These are phyloP conservation scores for Naganishia sp. DNA, from an alignment of 1,284 basidiomycete species.

Conservation along the genomic window DNA sequence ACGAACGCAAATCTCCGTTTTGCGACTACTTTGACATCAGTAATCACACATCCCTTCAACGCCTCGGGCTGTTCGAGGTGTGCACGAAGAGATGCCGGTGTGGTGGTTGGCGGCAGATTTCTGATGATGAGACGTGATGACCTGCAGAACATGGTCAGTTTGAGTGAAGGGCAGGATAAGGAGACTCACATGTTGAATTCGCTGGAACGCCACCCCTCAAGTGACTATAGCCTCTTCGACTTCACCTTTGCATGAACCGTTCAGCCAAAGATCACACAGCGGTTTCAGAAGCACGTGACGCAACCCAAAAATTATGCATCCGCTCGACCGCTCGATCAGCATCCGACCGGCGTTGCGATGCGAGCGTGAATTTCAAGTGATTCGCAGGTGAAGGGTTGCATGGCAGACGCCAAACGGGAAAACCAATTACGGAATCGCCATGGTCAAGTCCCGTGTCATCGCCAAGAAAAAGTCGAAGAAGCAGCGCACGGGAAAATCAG, in stretches of 20 bases:
- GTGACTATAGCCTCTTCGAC: too few species aligned
- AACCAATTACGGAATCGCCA: not conserved
- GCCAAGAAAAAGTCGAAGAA: slow-evolving; percentile 19
- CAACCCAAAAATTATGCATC: slow-evolving; percentile 12
- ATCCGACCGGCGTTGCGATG: too few species aligned
- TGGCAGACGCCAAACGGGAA: not conserved
- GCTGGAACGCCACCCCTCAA: not conserved
- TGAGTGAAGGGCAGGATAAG: not conserved
- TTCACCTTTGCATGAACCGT: too few species aligned
- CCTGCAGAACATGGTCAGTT: slow-evolving; percentile 13
- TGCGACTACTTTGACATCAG: slow-evolving; percentile 81
- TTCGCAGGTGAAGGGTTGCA: not conserved
- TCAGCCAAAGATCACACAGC: too few species aligned
- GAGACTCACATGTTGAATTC: slow-evolving; percentile 11
- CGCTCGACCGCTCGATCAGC: not conserved
- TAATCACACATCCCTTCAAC: slow-evolving; percentile 59
- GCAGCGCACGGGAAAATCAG: slow-evolving; percentile 9
- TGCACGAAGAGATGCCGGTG: slow-evolving; percentile 61
- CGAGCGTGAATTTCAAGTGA: too few species aligned
- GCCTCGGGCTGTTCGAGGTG: slow-evolving; percentile 61
- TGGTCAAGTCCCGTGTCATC: slow-evolving; percentile 23
- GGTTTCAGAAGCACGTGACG: not conserved
- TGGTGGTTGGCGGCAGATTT: slow-evolving; percentile 72
- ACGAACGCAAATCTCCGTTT: slow-evolving; percentile 90
- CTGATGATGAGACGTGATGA: slow-evolving; percentile 87